These are phyloP conservation scores for Umbilicus rupestris DNA, from an alignment of 164 flowering plant species.

Conservation along the genomic window DNA sequence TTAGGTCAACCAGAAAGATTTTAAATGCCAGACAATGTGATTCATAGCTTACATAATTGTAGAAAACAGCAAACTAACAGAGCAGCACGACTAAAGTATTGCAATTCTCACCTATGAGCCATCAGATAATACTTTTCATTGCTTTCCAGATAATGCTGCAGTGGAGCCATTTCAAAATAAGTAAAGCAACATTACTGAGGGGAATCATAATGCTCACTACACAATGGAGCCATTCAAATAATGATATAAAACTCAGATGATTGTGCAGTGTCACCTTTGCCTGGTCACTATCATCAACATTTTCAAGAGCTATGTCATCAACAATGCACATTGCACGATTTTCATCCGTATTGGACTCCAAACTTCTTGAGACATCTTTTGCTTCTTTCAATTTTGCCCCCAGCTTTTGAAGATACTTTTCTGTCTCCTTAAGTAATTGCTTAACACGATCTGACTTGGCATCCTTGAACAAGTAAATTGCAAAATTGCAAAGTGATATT, in stretches of 20 bases:
- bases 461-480: conserved; percentile 40
- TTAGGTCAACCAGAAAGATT: background rate
- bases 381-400: conserved; percentile 85
- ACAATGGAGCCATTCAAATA: background rate
- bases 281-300: conserved; percentile 84
- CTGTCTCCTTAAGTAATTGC: conserved; percentile 93
- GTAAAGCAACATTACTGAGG: background rate
- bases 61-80: background rate
- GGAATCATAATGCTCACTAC: background rate
- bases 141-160: conserved; percentile 98
- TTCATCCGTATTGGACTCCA: conserved; percentile 67
- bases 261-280: conserved; percentile 53
- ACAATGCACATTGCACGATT: conserved; percentile 22
- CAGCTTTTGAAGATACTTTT: conserved; percentile 93
- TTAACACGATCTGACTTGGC: conserved; percentile 97
- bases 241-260: background rate
- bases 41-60: background rate
- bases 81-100: background rate
- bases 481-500: background rate
- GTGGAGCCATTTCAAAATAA: conserved; percentile 9
- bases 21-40: too few relatives aligned
- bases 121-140: conserved; percentile 93
- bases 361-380: conserved; percentile 41
- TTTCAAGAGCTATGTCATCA: conserved; percentile 46
- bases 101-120: conserved; percentile 82